Conservation (phyloP, 2,329 filamentous ascomycete species). For the Knufia petricola region DNA sequence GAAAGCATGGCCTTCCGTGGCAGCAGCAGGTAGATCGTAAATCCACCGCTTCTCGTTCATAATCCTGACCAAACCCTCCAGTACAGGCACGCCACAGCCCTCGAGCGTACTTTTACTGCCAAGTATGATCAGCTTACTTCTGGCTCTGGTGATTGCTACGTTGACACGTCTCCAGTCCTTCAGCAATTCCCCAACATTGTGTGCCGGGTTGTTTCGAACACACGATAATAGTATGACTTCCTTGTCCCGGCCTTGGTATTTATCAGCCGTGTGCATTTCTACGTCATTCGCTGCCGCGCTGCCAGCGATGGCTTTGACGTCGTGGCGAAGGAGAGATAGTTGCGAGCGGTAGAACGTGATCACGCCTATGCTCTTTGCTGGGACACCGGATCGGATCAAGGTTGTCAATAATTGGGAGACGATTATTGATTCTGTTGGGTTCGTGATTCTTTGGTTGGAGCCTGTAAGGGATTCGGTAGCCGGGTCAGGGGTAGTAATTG, state of each 20-base stretch:
- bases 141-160: slow-evolving; percentile 86
- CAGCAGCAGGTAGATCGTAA: slow-evolving; percentile 57
- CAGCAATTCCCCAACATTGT: slow-evolving; percentile 79
- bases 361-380: slow-evolving; percentile 71
- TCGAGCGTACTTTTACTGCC: slow-evolving; percentile 72
- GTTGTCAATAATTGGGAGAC: slow-evolving; percentile 71
- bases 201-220: slow-evolving; percentile 74
- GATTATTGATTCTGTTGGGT: slow-evolving; percentile 69
- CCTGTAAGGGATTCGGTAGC: slow-evolving; percentile 52
- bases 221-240: slow-evolving; percentile 80
- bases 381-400: slow-evolving; percentile 65
- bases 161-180: slow-evolving; percentile 91
- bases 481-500: slow-evolving; percentile 56
- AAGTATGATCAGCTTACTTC: slow-evolving; percentile 81
- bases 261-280: slow-evolving; percentile 94
- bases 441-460: slow-evolving; percentile 64
- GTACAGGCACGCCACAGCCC: slow-evolving; percentile 56
- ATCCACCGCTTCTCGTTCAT: slow-evolving; percentile 75
- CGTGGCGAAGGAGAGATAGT: slow-evolving; percentile 68
- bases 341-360: slow-evolving; percentile 97
- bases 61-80: slow-evolving; percentile 63
- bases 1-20: slow-evolving; percentile 56
- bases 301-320: slow-evolving; percentile 43
- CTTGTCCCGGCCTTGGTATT: slow-evolving; percentile 94
- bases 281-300: slow-evolving; percentile 46